A percentile compares a stretch with the other conserved stretches of the same genome.
phyloP scores from a whole-genome alignment of 441 rosid genomes.

The Arabidopsis lyrata region DNA sequence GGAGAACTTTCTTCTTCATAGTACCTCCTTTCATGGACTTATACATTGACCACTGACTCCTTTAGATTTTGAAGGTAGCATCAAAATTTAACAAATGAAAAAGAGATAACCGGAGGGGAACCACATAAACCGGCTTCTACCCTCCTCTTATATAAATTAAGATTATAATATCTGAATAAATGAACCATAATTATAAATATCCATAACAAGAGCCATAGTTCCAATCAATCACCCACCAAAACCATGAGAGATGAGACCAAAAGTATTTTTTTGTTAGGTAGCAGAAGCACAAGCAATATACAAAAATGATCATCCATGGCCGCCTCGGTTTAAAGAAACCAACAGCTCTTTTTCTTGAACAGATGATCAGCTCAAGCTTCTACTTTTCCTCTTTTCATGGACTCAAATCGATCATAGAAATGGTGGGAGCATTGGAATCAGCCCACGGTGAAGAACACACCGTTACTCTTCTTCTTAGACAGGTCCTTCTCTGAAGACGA shows the following conservation, averaged over 20 bases:
- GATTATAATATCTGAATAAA: slow-evolving; percentile 27
- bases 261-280: slow-evolving; percentile 10
- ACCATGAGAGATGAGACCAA: slow-evolving; percentile 55
- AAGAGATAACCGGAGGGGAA: slow-evolving; percentile 36
- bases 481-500: slow-evolving; percentile 33
- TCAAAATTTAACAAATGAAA: slow-evolving; percentile 12
- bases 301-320: slow-evolving; percentile 89
- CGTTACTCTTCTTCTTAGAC: slow-evolving; percentile 44
- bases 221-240: slow-evolving; percentile 43
- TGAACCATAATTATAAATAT: slow-evolving; percentile 29
- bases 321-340: slow-evolving; percentile 54
- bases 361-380: slow-evolving; percentile 57
- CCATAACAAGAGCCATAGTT: slow-evolving; percentile 21
- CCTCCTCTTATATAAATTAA: slow-evolving; percentile 35
- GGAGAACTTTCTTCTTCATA: slow-evolving; percentile 2
- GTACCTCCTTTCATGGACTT: slow-evolving; percentile 13
- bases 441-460: slow-evolving; percentile 50
- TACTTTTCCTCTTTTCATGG: slow-evolving; percentile 41
- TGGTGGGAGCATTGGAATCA: slow-evolving; percentile 37
- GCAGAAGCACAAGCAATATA: slow-evolving; percentile 56
- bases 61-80: slow-evolving; percentile 18
- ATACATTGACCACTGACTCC: slow-evolving; percentile 16
- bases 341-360: slow-evolving; percentile 67
- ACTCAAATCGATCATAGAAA: slow-evolving; percentile 43
- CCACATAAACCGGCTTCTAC: slow-evolving; percentile 45